A percentile compares a stretch with the other conserved stretches of the same genome.
Conservation (phyloP, 192 early-diverging fungal species). For the Cetraspora pellucida region DNA sequence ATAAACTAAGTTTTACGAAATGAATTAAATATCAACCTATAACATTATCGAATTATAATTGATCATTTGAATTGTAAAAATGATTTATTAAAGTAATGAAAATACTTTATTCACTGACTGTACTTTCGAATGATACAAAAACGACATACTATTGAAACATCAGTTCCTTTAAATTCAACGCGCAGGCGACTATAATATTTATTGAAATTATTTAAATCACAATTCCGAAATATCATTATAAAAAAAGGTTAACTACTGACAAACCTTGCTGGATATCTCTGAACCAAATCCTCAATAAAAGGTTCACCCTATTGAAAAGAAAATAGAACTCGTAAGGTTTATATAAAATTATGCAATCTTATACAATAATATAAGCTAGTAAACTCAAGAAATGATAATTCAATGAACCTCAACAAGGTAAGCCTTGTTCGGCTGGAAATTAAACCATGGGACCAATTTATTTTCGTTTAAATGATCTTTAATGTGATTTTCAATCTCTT, state of each 20-base stretch:
- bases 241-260: not conserved
- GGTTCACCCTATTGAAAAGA: slow-evolving; percentile 51
- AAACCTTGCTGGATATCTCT: slow-evolving; percentile 50
- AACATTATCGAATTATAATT: no score
- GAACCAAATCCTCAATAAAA: slow-evolving; percentile 73
- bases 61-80: no score
- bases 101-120: no score
- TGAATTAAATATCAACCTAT: not conserved
- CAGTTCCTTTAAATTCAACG: slow-evolving; percentile 79
- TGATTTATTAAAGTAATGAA: no score
- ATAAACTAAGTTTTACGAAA: not conserved
- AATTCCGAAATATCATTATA: not conserved
- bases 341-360: not conserved
- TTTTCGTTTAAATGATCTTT: slow-evolving; percentile 57
- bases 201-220: slow-evolving; percentile 38
- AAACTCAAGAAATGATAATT: not conserved
- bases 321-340: slow-evolving; percentile 1
- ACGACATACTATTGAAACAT: slow-evolving; percentile 51
- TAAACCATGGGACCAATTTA: slow-evolving; percentile 65
- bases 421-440: slow-evolving; percentile 60
- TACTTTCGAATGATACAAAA: no score
- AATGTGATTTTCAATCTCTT: slow-evolving; percentile 50
- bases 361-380: not conserved
- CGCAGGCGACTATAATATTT: slow-evolving; percentile 54
- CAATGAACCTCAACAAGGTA: slow-evolving; percentile 59